Evolutionary conservation across 257 asterid genomes (phyloP).

Genomic region (Solanum chiquidenum): DNA sequence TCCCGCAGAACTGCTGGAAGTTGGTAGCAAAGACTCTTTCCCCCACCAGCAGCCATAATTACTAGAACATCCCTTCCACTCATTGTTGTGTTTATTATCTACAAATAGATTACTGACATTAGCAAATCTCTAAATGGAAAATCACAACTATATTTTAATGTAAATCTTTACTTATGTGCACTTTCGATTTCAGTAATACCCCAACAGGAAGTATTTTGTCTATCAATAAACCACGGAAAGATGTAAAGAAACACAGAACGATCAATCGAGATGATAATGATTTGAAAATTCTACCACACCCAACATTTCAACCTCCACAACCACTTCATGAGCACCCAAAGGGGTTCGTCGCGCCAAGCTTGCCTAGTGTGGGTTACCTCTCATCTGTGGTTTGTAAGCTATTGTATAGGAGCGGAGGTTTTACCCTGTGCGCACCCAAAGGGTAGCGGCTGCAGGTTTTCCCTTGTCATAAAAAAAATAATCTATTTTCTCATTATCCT

Average conservation of each 20-base stretch:
- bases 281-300: neutral
- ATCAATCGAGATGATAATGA: neutral
- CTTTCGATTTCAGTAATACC: neutral
- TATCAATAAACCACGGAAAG: neutral
- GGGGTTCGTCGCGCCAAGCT: neutral
- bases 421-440: neutral
- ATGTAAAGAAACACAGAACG: neutral
- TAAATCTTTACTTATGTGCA: neutral
- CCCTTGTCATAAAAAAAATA: neutral
- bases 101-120: neutral
- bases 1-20: constrained; percentile 82
- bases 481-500: neutral
- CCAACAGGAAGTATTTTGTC: neutral
- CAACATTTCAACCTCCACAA: neutral
- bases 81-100: constrained; percentile 86
- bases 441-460: neutral
- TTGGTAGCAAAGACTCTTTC: constrained; percentile 96
- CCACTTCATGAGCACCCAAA: neutral
- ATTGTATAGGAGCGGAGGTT: neutral
- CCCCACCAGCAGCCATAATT: constrained; percentile 99
- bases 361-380: neutral
- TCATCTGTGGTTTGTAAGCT: neutral
- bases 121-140: neutral
- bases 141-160: neutral
- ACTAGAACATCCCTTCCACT: constrained; percentile 84